Conservation (phyloP, 352 stramenopile species). For the Globisporangium cederbergense region DNA sequence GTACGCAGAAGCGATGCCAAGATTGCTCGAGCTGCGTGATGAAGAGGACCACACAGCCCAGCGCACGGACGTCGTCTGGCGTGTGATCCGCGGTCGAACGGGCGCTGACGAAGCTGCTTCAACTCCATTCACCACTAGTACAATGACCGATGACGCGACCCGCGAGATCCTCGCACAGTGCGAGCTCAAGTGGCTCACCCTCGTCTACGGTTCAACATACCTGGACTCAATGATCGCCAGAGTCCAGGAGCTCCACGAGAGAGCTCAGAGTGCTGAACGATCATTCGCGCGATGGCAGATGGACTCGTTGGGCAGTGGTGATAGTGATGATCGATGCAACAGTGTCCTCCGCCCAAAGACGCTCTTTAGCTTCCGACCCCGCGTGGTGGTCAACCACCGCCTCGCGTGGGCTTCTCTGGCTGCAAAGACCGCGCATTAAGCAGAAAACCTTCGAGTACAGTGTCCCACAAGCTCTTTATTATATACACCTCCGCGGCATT, state of each 20-base stretch:
- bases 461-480: not conserved
- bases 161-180: conserved; percentile 5
- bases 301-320: not conserved
- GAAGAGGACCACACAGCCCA: conserved; percentile 26
- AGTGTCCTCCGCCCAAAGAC: conserved; percentile 1
- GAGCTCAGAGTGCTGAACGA: not conserved
- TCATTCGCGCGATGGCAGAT: not conserved
- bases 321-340: not conserved
- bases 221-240: not conserved
- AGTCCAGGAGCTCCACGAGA: conserved; percentile 3
- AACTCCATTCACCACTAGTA: not conserved
- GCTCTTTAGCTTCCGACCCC: not conserved
- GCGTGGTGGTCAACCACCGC: conserved; percentile 10
- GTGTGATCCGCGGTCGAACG: not conserved
- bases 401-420: conserved; percentile 1
- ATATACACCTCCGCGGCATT: not conserved
- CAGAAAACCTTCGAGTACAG: not conserved
- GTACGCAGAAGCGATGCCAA: conserved; percentile 23
- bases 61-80: conserved; percentile 17
- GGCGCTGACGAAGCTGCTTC: too few relatives aligned
- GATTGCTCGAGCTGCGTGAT: conserved; percentile 28
- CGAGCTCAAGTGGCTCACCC: conserved; percentile 8
- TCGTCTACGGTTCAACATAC: conserved; percentile 4
- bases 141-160: too few relatives aligned
- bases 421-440: not conserved